phyloP scores from a whole-genome alignment of 176 grass and related monocot genomes.

The Bolboschoenus planiculmis region DNA sequence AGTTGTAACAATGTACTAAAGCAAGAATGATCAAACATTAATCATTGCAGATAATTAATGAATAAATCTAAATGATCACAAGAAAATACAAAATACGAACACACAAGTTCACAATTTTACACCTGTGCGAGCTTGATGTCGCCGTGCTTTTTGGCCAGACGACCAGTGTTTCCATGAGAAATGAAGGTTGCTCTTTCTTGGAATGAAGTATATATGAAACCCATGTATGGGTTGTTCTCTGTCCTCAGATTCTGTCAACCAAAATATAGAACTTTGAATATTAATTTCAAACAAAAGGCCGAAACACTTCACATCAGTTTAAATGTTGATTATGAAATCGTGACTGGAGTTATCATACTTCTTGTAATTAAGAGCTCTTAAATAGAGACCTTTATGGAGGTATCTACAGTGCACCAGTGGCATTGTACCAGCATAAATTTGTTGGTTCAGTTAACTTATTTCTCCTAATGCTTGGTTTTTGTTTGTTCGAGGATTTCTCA shows the following conservation, averaged over 20 bases:
- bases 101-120: not conserved
- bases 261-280: not conserved
- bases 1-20: not conserved
- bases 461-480: too few relatives aligned
- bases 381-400: not conserved
- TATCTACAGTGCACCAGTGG: too few relatives aligned
- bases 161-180: constrained; percentile 63
- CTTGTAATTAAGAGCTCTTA: not conserved
- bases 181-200: constrained; percentile 81
- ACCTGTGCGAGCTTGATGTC: constrained; percentile 71
- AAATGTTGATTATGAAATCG: not conserved
- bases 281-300: not conserved
- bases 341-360: not conserved
- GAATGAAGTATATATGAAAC: constrained; percentile 83
- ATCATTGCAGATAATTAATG: not conserved
- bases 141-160: constrained; percentile 55
- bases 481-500: too few relatives aligned
- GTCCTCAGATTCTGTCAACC: constrained; percentile 35
- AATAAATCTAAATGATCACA: not conserved
- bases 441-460: not conserved
- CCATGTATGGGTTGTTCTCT: constrained; percentile 67
- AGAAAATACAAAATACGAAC: too few relatives aligned
- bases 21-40: not conserved
- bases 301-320: not conserved
- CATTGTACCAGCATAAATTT: too few relatives aligned